Percentiles rank a stretch among this genome's conserved stretches.
Conservation (phyloP, 2,329 filamentous ascomycete genomes). For the Aspergillus eucalypticola region DNA sequence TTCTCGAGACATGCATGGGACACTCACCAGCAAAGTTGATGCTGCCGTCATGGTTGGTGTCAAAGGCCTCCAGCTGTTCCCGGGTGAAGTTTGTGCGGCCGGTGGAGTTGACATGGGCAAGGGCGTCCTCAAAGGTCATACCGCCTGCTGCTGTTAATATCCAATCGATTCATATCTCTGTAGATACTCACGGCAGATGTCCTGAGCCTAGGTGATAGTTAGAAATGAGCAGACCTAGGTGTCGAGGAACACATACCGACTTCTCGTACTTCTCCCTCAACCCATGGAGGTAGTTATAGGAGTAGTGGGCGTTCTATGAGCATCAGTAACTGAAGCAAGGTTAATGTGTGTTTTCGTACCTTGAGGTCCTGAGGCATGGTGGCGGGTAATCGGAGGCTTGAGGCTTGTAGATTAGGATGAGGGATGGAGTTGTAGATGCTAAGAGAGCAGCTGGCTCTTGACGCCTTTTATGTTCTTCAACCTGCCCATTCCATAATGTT, state of each 20-base stretch:
- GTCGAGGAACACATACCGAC: neutral
- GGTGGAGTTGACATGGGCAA: neutral
- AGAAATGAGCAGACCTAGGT: neutral
- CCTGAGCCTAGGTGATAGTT: neutral
- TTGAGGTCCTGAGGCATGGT: constrained; percentile 4
- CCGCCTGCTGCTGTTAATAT: neutral
- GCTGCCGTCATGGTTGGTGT: constrained; percentile 6
- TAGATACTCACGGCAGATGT: constrained; percentile 1
- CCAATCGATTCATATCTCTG: no score
- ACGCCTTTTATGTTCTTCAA: neutral
- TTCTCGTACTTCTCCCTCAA: neutral
- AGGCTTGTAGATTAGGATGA: neutral
- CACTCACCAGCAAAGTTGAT: constrained; percentile 6
- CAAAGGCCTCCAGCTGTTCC: neutral
- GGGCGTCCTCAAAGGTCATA: neutral
- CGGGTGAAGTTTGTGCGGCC: neutral
- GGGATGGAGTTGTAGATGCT: neutral
- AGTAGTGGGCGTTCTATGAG: neutral
- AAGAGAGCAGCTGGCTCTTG: neutral
- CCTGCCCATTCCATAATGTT: neutral
- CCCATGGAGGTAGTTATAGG: neutral
- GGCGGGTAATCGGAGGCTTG: neutral
- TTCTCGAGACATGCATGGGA: neutral
- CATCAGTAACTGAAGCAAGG: neutral
- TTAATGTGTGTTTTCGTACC: neutral